Base-by-base conservation (phyloP, 2,329 filamentous ascomycete genomes). In the Aspergillus unguis region DNA sequence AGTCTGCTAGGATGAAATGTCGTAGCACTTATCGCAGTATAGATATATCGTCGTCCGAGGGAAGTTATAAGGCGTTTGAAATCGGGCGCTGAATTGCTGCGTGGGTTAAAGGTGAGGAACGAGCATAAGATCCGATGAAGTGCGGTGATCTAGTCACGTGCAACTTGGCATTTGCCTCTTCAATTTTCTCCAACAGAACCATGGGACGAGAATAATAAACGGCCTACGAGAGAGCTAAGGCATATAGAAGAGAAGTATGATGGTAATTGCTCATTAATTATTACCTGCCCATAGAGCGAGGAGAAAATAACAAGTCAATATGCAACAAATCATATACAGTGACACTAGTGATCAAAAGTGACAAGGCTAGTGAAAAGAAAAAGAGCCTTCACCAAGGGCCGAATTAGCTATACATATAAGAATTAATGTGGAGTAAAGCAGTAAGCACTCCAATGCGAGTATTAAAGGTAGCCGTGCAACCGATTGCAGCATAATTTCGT, bases 251-350 rank as follows among this genome's bases (percentile, higher is more conserved):
- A 17, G 17, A 17, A 17, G 17, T 17, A 17, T 17, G 17, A 17
- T 32, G 31, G 9, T 32, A 32, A 32, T 32, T 32, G 9, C 6
- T 32, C 9, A 32, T 9, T 32, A 9, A 32, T 6, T 32, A 32
- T 29, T 26, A 29, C 17, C 17, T 17, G 17, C 17, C 17, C 17
- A 17, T 17, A 17, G 17, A 17, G 17, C 17, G 17, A 17, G 17
- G 17, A 17, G 17, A 17, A 17, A 17, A 17, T 17, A 17, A 17
- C 17, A 17, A 17, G 17, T 17, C 17, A 17, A 17, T 17, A 17
- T 17, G 17, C 17, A 57, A 50, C 27, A 27, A 49, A 29, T 59
- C 57, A 60, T 61, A 52, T 60, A 59, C 56, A 61, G 48, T 60
- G 54, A 44, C 60, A 29, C 17, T 44, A 43, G 2, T 43, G 28